Conservation (phyloP, 495 filamentous ascomycete genomes). For the Amorphotheca resinae region DNA sequence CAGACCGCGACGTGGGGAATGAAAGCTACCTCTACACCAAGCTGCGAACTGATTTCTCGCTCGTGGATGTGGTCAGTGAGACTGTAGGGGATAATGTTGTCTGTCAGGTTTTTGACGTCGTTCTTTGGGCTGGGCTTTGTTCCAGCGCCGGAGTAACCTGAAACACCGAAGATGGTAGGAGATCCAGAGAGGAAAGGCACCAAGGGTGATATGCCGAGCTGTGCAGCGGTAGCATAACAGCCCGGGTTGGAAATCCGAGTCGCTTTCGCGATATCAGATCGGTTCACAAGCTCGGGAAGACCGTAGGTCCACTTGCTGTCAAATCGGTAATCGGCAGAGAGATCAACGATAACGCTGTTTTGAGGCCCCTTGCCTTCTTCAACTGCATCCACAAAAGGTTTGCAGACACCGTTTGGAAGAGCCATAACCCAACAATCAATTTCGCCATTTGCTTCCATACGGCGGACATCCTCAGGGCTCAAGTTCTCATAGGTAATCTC, state of each 20-base stretch:
- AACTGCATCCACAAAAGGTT: conserved; percentile 89
- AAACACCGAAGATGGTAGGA: conserved; percentile 85
- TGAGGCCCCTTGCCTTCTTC: conserved; percentile 48
- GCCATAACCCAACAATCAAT: conserved; percentile 99
- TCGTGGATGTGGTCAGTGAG: conserved; percentile 96
- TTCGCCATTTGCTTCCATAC: conserved; percentile 81
- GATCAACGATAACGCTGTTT: conserved; percentile 77
- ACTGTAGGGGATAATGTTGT: conserved; percentile 89
- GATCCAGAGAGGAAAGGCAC: conserved; percentile 64
- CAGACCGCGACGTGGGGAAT: conserved; percentile 91
- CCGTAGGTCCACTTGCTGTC: conserved; percentile 88
- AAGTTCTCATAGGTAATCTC: conserved; percentile 91
- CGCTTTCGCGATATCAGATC: conserved; percentile 66
- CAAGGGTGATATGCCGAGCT: conserved; percentile 79
- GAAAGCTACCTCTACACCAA: conserved; percentile 71
- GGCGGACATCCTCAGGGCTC: conserved; percentile 74
- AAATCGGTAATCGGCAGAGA: conserved; percentile 94
- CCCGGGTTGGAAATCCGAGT: conserved; percentile 89
- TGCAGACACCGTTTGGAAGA: conserved; percentile 91
- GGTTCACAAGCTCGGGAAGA: conserved; percentile 74
- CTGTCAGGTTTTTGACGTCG: conserved; percentile 71
- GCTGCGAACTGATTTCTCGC: conserved; percentile 70
- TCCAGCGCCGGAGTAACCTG: conserved; percentile 91
- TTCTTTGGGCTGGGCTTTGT: conserved; percentile 96
- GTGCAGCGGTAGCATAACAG: conserved; percentile 94